Evolutionary conservation across 2,329 filamentous ascomycete genomes (phyloP).

Genomic region (Capronia epimyces): DNA sequence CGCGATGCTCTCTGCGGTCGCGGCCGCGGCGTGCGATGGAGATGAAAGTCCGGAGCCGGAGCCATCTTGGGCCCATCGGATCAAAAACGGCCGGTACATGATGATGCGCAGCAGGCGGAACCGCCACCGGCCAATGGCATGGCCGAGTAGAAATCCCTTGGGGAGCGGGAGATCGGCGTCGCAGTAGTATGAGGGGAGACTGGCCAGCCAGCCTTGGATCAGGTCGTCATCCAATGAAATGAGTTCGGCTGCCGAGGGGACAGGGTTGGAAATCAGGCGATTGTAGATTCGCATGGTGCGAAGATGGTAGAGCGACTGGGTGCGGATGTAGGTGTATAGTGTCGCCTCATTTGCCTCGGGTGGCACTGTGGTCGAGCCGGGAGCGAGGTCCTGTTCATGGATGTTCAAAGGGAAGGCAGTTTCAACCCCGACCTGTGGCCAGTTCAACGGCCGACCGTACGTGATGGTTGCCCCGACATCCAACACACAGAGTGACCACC

Average conservation of each 20-base stretch:
- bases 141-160: constrained; percentile 37
- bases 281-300: constrained; percentile 43
- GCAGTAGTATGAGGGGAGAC: constrained; percentile 40
- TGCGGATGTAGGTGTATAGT: constrained; percentile 41
- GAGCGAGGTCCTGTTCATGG: constrained; percentile 30
- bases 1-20: constrained; percentile 36
- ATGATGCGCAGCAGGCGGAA: constrained; percentile 43
- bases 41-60: constrained; percentile 22
- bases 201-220: constrained; percentile 41
- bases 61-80: constrained; percentile 30
- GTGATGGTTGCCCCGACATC: constrained; percentile 51
- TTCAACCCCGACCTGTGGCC: constrained; percentile 38
- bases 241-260: constrained; percentile 40
- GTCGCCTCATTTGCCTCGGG: constrained; percentile 38
- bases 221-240: constrained; percentile 36
- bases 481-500: constrained; percentile 55
- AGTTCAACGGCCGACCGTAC: constrained; percentile 45
- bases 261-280: constrained; percentile 41
- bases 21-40: constrained; percentile 31
- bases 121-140: constrained; percentile 40
- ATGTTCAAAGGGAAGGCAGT: constrained; percentile 23
- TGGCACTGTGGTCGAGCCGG: constrained; percentile 36
- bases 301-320: constrained; percentile 41
- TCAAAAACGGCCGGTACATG: constrained; percentile 40
- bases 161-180: constrained; percentile 34